phyloP scores from a whole-genome alignment of 1,284 basidiomycete species.

The Boletus sp. region DNA sequence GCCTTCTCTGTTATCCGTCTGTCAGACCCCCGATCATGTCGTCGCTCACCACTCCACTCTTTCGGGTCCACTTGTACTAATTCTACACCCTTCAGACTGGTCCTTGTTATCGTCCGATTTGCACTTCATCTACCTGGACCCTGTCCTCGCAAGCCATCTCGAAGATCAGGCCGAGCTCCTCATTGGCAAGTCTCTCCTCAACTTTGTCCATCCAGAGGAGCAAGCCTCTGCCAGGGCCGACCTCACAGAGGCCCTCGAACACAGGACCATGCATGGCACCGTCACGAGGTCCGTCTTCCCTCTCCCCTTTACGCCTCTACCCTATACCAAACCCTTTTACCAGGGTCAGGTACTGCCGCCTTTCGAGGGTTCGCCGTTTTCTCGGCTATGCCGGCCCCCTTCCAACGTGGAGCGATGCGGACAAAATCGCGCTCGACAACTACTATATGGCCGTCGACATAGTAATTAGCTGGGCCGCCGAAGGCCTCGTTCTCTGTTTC shows the following conservation, averaged over 20 bases:
- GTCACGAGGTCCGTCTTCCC: constrained; percentile 68
- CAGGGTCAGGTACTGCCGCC: constrained; percentile 73
- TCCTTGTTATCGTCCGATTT: constrained; percentile 69
- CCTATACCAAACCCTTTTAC: constrained; percentile 21
- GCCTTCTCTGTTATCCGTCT: constrained; percentile 14
- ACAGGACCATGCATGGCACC: constrained; percentile 82
- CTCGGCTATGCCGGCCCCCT: constrained; percentile 58
- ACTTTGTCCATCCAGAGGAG: constrained; percentile 90
- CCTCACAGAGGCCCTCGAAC: constrained; percentile 74
- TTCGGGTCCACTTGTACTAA: constrained; percentile 19
- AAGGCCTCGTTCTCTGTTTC: constrained; percentile 90
- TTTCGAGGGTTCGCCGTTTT: constrained; percentile 62
- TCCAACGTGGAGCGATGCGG: constrained; percentile 56
- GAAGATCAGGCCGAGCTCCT: constrained; percentile 65
- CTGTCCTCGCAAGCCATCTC: constrained; percentile 76
- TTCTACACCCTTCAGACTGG: constrained; percentile 50
- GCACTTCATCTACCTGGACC: constrained; percentile 86
- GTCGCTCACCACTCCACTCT: constrained; percentile 8
- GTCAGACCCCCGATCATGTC: constrained; percentile 34
- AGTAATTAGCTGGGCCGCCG: constrained; percentile 92
- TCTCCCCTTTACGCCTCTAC: constrained; percentile 2
- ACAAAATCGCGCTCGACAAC: constrained; percentile 68
- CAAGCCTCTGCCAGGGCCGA: constrained; percentile 74
- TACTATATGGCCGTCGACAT: constrained; percentile 89
- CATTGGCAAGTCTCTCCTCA: constrained; percentile 73